Conservation (phyloP, 306 rosid species). For the Vicia villosa region DNA sequence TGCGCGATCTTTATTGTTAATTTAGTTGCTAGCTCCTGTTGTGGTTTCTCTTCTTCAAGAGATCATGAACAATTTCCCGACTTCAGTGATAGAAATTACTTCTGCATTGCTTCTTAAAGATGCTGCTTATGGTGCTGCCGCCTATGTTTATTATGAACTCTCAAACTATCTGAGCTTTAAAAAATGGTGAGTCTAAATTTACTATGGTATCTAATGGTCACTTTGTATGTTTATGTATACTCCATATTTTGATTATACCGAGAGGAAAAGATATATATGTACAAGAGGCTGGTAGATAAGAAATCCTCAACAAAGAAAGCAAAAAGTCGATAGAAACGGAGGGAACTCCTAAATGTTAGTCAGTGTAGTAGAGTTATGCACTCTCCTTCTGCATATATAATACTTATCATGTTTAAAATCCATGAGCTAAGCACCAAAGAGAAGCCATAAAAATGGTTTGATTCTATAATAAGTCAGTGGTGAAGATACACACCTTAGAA, state of each 20-base stretch:
- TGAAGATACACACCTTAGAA: neutral
- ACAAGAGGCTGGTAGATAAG: neutral
- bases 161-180: constrained; percentile 91
- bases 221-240: constrained; percentile 3
- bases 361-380: neutral
- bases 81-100: constrained; percentile 77
- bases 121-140: constrained; percentile 98
- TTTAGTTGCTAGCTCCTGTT: constrained; percentile 88
- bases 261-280: neutral
- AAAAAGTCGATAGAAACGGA: neutral
- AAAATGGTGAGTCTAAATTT: constrained; percentile 66
- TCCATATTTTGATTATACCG: constrained; percentile 11
- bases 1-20: constrained; percentile 34
- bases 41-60: constrained; percentile 94
- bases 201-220: constrained; percentile 3
- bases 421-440: no score
- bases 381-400: neutral
- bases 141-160: constrained; percentile 96
- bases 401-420: no score
- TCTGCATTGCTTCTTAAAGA: constrained; percentile 93
- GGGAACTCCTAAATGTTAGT: neutral
- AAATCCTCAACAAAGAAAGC: neutral
- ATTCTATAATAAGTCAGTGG: constrained; percentile 3
- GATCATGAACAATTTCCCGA: constrained; percentile 81
- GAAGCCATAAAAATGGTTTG: neutral